phyloP scores from a whole-genome alignment of 23 red algal species.

The Gracilaria domingensis region DNA sequence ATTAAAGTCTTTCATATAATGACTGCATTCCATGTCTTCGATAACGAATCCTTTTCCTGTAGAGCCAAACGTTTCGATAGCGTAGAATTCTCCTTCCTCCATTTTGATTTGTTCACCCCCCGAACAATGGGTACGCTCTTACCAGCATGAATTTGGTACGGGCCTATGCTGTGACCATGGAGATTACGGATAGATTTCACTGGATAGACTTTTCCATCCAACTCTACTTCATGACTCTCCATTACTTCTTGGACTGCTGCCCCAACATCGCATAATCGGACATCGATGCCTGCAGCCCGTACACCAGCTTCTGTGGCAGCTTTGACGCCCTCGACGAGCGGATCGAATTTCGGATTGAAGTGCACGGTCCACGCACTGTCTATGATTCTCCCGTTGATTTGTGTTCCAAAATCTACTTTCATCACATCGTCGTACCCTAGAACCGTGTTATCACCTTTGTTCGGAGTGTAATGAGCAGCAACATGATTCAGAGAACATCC shows the following conservation, averaged over 20 bases:
- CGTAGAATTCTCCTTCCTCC: slow-evolving; percentile 99
- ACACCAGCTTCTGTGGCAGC: slow-evolving; percentile 96
- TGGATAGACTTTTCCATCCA: slow-evolving; percentile 92
- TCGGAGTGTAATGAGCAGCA: slow-evolving; percentile 99
- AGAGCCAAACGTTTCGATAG: slow-evolving; percentile 99
- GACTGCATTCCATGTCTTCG: slow-evolving; percentile 96
- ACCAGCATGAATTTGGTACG: slow-evolving; percentile 98
- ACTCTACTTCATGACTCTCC: slow-evolving; percentile 96
- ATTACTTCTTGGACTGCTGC: slow-evolving; percentile 98
- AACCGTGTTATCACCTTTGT: slow-evolving; percentile 95
- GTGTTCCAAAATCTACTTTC: slow-evolving; percentile 99
- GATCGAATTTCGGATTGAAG: slow-evolving; percentile 92
- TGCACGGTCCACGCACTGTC: slow-evolving; percentile 97
- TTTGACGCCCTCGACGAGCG: slow-evolving; percentile 88
- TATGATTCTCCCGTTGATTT: slow-evolving; percentile 98
- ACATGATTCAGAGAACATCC: slow-evolving; percentile 99
- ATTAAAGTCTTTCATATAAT: slow-evolving; percentile 99
- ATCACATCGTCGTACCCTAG: slow-evolving; percentile 94
- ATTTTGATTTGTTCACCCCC: slow-evolving; percentile 86
- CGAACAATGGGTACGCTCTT: slow-evolving; percentile 99
- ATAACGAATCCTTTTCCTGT: slow-evolving; percentile 95
- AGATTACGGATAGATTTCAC: slow-evolving; percentile 92
- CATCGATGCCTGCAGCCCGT: slow-evolving; percentile 93
- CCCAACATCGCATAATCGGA: slow-evolving; percentile 96
- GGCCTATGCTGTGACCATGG: slow-evolving; percentile 97